Conservation (phyloP, 352 stramenopile species). For the Pilasporangium apinafurcum region DNA sequence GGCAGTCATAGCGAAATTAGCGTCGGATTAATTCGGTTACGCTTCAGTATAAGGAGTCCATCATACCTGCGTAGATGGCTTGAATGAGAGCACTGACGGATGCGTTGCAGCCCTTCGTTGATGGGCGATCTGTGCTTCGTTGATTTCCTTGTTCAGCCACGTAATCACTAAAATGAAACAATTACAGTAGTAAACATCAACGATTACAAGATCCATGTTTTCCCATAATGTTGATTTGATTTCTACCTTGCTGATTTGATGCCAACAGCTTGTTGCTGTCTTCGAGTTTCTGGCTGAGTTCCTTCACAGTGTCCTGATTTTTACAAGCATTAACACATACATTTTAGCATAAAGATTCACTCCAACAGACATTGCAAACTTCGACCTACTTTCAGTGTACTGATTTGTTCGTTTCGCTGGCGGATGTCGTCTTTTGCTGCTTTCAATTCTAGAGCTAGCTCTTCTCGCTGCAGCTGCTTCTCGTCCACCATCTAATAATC, state of each 20-base stretch:
- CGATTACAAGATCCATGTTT: neutral
- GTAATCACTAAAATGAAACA: conserved; percentile 56
- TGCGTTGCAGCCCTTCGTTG: conserved; percentile 56
- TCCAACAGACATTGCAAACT: neutral
- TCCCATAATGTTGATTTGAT: neutral
- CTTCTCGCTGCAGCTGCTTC: conserved; percentile 69
- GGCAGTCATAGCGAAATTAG: too few relatives aligned
- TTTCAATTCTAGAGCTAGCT: conserved; percentile 56
- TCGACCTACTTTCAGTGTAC: conserved; percentile 37
- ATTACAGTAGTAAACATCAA: neutral
- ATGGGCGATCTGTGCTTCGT: conserved; percentile 77
- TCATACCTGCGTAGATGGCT: conserved; percentile 38
- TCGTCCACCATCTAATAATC: conserved; percentile 52
- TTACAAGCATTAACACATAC: too few relatives aligned
- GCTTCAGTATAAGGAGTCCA: neutral
- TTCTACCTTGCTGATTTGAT: conserved; percentile 85
- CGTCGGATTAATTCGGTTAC: conserved; percentile 2
- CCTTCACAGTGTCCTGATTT: conserved; percentile 62
- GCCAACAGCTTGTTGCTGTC: conserved; percentile 84
- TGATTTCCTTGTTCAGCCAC: conserved; percentile 91
- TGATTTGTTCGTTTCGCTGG: conserved; percentile 63
- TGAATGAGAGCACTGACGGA: conserved; percentile 65
- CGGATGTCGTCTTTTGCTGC: conserved; percentile 57
- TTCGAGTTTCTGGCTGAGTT: conserved; percentile 80
- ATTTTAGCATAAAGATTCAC: neutral